phyloP scores from a whole-genome alignment of 805 yeast genomes.

The Starmerella cellae region DNA sequence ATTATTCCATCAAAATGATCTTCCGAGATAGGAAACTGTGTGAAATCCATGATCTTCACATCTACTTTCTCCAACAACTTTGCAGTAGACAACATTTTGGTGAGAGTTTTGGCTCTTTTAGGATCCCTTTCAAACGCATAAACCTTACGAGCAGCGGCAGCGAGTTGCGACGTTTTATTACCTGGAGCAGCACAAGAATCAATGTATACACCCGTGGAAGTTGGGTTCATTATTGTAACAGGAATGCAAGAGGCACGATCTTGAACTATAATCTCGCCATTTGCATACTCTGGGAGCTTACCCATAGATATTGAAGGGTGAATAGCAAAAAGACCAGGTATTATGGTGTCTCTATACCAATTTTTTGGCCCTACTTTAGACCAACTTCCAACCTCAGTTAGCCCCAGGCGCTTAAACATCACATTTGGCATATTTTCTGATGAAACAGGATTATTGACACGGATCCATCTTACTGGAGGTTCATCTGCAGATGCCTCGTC shows the following conservation, averaged over 20 bases:
- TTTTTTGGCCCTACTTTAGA: slow-evolving; percentile 22
- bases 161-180: slow-evolving; percentile 87
- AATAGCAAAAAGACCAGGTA: slow-evolving; percentile 70
- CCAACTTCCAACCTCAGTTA: slow-evolving; percentile 19
- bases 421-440: slow-evolving; percentile 26
- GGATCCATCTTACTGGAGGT: slow-evolving; percentile 38
- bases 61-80: slow-evolving; percentile 40
- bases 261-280: slow-evolving; percentile 77
- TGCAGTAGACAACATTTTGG: slow-evolving; percentile 69
- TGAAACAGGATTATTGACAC: slow-evolving; percentile 47
- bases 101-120: slow-evolving; percentile 53
- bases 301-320: slow-evolving; percentile 64
- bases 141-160: slow-evolving; percentile 41
- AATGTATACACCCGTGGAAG: slow-evolving; percentile 36
- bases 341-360: slow-evolving; percentile 51
- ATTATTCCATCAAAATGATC: slow-evolving; percentile 65
- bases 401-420: slow-evolving; percentile 21
- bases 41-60: slow-evolving; percentile 46
- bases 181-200: slow-evolving; percentile 99
- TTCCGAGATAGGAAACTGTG: slow-evolving; percentile 43
- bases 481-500: slow-evolving; percentile 10
- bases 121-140: slow-evolving; percentile 79
- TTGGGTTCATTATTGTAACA: slow-evolving; percentile 61
- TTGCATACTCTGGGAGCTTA: slow-evolving; percentile 49
- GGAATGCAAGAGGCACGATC: slow-evolving; percentile 97